phyloP scores from a whole-genome alignment of 169 alveolate species.

The Eimeria necatrix region DNA sequence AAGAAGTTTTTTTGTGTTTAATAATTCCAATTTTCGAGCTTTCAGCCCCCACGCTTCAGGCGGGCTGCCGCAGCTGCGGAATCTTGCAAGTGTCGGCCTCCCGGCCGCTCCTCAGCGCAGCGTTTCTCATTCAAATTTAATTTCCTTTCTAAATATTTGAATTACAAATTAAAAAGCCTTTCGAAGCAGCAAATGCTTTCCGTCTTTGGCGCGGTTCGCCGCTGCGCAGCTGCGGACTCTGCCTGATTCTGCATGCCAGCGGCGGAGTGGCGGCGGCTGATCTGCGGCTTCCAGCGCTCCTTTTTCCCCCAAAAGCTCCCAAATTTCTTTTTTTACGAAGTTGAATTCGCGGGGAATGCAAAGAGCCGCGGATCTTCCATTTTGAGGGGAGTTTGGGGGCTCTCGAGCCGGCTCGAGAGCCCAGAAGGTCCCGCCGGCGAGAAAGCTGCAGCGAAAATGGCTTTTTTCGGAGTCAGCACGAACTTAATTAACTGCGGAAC shows the following conservation, averaged over 20 bases:
- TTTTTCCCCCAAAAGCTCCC: too few species aligned
- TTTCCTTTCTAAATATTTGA: too few species aligned
- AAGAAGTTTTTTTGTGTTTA: neutral
- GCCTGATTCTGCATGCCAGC: too few species aligned
- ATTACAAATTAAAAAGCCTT: too few species aligned
- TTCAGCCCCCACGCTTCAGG: neutral
- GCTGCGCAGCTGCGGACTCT: too few species aligned
- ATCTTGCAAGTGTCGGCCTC: too few species aligned
- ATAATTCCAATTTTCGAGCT: neutral
- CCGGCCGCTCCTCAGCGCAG: too few species aligned
- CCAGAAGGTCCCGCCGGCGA: neutral
- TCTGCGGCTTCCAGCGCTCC: too few species aligned
- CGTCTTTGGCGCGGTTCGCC: too few species aligned
- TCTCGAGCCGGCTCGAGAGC: neutral
- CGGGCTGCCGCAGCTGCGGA: too few species aligned
- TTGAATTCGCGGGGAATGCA: neutral
- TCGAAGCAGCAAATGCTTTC: too few species aligned
- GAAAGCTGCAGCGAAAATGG: neutral
- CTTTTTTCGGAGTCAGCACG: slow-evolving; percentile 29
- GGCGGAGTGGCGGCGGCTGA: neutral
- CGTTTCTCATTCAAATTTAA: too few species aligned
- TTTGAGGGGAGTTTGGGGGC: neutral
- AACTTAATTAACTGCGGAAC: slow-evolving; percentile 19
- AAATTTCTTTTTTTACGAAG: neutral
- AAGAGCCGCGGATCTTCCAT: neutral